These are phyloP conservation scores for Porodaedalea pini DNA, from an alignment of 1,284 basidiomycete species.

Conservation along the genomic window DNA sequence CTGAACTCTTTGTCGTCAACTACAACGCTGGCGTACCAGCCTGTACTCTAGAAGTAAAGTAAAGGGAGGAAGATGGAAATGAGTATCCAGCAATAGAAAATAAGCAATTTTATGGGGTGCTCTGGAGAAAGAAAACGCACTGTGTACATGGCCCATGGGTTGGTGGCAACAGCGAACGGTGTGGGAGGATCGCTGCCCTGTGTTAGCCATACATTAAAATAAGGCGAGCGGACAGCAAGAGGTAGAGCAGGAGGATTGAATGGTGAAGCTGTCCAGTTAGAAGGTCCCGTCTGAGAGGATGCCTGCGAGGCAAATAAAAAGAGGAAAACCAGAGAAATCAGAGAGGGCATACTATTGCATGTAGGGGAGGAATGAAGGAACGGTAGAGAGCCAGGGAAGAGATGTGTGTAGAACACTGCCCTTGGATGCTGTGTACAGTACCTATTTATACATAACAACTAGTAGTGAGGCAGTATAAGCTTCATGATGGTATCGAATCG, in stretches of 20 bases:
- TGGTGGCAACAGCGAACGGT: background rate
- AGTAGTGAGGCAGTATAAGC: no score
- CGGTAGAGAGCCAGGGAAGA: no score
- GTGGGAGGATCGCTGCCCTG: background rate
- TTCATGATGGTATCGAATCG: no score
- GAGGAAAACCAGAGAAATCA: background rate
- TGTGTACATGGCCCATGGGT: background rate
- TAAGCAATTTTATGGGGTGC: background rate
- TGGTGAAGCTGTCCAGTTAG: conserved; percentile 8
- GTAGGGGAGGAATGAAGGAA: no score
- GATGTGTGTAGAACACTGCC: no score
- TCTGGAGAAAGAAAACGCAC: background rate
- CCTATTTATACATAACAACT: no score
- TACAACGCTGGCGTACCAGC: conserved; percentile 7
- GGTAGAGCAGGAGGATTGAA: conserved; percentile 28
- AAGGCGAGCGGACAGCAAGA: conserved; percentile 35
- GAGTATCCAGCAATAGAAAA: background rate
- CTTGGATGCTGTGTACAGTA: no score
- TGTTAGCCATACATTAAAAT: conserved; percentile 30
- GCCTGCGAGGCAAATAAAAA: background rate
- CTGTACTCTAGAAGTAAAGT: background rate
- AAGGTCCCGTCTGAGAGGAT: conserved; percentile 1
- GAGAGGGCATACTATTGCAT: background rate
- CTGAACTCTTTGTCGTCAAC: conserved; percentile 6
- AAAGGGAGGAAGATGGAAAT: background rate